Base-by-base conservation (phyloP, 2,329 filamentous ascomycete species). In the Cercospora sojina region DNA sequence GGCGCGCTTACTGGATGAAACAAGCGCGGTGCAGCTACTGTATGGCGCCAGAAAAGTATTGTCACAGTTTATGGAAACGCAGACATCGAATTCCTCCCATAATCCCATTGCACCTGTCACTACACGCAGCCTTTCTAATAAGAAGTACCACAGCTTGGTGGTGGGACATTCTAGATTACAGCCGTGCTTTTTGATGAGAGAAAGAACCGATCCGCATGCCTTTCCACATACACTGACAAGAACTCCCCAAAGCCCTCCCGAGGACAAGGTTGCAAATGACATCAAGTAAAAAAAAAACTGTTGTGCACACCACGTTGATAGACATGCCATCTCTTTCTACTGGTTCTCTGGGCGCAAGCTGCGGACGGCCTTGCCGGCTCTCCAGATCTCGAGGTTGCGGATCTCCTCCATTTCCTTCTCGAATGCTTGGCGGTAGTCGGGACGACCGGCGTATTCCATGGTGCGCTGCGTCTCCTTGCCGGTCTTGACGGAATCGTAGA, bases 381-480 rank as follows among this genome's bases (percentile, higher is more conserved):
- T 89, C 95, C 95, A 99, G 88, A 99, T 99, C 88, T 99, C 95
- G 78, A 99, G 85, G 79, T 93, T 88, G 78, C 94, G 91, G 85
- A 99, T 98, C 86, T 98, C 95, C 85, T 97, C 86, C 89, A 99
- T 91, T 91, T 99, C 95, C 79, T 92, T 88, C 88, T 97, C 93
- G 83, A 93, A 99, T 84, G 91, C 93, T 87, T 97, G 86, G 77
- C 95, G 91, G 90, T 99, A 99, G 84, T 99, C 93, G 75, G 88
- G 84, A 83, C 96, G 92, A 80, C 91, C 87, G 88, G 98, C 98
- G 88, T 96, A 99, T 78, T 97, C 93, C 78, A 99, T 90, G 69
- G 92, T 95, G 82, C 95, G 89, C 89, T 95, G 86, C 78, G 95
- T 99, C 90, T 99, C 95, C 79, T 87, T 89, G 79, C 95, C 95